Percentiles rank a stretch among this genome's conserved stretches.
Conservation (phyloP, 768 basidiomycete species). For the Mycena sanguinolenta region DNA sequence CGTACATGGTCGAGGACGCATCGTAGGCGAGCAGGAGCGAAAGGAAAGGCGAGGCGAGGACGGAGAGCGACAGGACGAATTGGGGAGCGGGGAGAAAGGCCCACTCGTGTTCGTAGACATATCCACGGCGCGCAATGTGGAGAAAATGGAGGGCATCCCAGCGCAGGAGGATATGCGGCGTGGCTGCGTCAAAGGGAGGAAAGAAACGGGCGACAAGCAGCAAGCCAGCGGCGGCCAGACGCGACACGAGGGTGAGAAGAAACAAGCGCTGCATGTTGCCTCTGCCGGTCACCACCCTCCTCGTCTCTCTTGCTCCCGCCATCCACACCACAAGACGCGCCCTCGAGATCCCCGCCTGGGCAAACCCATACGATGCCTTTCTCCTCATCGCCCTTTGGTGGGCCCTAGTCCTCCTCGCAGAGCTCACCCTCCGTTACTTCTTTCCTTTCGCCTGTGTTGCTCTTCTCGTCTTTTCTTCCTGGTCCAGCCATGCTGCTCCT, state of each 20-base stretch:
- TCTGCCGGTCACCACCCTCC: slow-evolving; percentile 55
- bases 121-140: slow-evolving; percentile 70
- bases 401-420: slow-evolving; percentile 75
- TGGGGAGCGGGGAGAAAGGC: slow-evolving; percentile 88
- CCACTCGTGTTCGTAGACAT: slow-evolving; percentile 83
- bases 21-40: slow-evolving; percentile 54
- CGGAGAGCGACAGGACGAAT: slow-evolving; percentile 51
- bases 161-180: slow-evolving; percentile 62
- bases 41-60: slow-evolving; percentile 52
- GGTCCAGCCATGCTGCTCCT: slow-evolving; percentile 33
- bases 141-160: slow-evolving; percentile 93
- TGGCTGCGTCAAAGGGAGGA: slow-evolving; percentile 45
- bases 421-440: slow-evolving; percentile 65
- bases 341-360: slow-evolving; percentile 71
- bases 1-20: slow-evolving; percentile 63
- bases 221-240: slow-evolving; percentile 28
- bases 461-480: slow-evolving; percentile 45
- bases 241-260: slow-evolving; percentile 39
- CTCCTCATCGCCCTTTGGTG: slow-evolving; percentile 83
- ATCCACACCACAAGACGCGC: slow-evolving; percentile 59
- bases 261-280: slow-evolving; percentile 20
- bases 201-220: slow-evolving; percentile 20
- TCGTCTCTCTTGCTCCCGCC: slow-evolving; percentile 72
- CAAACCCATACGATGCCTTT: slow-evolving; percentile 71
- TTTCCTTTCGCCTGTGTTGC: slow-evolving; percentile 65